A percentile compares a stretch with the other conserved stretches of the same genome.
Conservation (phyloP, 1,284 basidiomycete species). For the Acaromyces ingoldii region DNA sequence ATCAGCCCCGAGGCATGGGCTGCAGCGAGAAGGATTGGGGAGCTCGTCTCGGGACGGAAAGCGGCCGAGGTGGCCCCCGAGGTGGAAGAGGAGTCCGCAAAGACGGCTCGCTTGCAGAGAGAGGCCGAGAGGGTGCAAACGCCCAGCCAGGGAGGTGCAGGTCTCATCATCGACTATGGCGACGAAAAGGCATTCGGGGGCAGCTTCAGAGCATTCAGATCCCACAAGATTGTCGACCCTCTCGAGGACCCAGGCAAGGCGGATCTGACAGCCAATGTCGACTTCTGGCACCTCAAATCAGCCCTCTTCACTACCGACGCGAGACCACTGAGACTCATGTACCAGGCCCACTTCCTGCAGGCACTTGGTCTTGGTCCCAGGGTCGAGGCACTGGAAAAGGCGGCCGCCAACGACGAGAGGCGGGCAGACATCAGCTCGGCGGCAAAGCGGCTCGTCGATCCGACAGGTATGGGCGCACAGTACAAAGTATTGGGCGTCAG, state of each 20-base stretch:
- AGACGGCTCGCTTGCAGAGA: not conserved
- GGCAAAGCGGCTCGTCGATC: conserved; percentile 57
- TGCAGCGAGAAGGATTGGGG: conserved; percentile 36
- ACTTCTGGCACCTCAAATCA: conserved; percentile 82
- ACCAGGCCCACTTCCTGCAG: conserved; percentile 66
- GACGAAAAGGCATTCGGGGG: conserved; percentile 65
- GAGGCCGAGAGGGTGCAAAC: conserved; percentile 15
- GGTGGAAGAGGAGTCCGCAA: not conserved
- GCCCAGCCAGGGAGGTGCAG: conserved; percentile 62
- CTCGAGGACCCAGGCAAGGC: conserved; percentile 80
- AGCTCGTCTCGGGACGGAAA: conserved; percentile 35
- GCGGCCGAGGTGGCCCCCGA: conserved; percentile 5
- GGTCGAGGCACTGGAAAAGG: conserved; percentile 58
- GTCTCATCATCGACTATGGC: conserved; percentile 87
- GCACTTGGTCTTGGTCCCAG: conserved; percentile 61
- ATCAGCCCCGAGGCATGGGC: conserved; percentile 45
- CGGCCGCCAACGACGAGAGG: conserved; percentile 57
- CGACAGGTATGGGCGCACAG: conserved; percentile 59
- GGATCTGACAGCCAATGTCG: conserved; percentile 92
- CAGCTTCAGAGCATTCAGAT: conserved; percentile 86
- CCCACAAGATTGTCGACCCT: conserved; percentile 78
- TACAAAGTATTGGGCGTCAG: conserved; percentile 58
- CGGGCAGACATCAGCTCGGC: conserved; percentile 54
- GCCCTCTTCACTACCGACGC: conserved; percentile 57
- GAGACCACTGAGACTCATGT: conserved; percentile 62